Evolutionary conservation across 768 basidiomycete species (phyloP).

Genomic region (Amyloporia xantha): DNA sequence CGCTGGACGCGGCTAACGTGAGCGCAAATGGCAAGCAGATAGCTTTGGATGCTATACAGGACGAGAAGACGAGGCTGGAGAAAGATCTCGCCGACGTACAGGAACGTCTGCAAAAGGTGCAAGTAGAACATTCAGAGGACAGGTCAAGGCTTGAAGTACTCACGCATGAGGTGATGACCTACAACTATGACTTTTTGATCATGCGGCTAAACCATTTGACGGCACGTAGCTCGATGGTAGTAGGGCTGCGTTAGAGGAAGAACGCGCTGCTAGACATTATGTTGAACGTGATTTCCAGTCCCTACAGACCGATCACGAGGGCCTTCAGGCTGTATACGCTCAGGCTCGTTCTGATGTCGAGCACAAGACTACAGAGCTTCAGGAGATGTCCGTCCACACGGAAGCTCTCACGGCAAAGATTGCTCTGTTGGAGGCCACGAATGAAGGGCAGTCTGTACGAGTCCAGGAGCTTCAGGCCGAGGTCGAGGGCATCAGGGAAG

Average conservation of each 20-base stretch:
- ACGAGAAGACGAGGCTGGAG: not conserved
- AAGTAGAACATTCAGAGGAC: not conserved
- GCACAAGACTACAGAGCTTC: not conserved
- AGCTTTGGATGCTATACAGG: not conserved
- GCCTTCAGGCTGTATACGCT: not conserved
- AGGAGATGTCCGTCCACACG: not conserved
- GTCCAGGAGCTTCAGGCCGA: not conserved
- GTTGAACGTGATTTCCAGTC: not conserved
- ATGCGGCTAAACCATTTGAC: too few species aligned
- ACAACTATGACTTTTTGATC: too few species aligned
- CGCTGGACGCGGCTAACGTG: not conserved
- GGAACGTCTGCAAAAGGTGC: not conserved
- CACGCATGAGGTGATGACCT: not conserved
- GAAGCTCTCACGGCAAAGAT: not conserved
- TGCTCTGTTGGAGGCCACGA: not conserved
- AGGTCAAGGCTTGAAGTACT: not conserved
- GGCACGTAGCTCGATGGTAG: not conserved
- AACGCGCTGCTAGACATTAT: not conserved
- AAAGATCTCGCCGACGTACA: not conserved
- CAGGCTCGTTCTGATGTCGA: not conserved
- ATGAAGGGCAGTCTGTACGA: not conserved
- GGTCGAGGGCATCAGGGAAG: not conserved
- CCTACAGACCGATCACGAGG: not conserved
- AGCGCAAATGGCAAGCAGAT: not conserved
- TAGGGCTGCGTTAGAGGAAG: not conserved